Percentiles rank a stretch among this genome's conserved stretches.
These are phyloP conservation scores for Pouteria campechiana DNA, from an alignment of 179 eudicot genomes.

Conservation along the genomic window DNA sequence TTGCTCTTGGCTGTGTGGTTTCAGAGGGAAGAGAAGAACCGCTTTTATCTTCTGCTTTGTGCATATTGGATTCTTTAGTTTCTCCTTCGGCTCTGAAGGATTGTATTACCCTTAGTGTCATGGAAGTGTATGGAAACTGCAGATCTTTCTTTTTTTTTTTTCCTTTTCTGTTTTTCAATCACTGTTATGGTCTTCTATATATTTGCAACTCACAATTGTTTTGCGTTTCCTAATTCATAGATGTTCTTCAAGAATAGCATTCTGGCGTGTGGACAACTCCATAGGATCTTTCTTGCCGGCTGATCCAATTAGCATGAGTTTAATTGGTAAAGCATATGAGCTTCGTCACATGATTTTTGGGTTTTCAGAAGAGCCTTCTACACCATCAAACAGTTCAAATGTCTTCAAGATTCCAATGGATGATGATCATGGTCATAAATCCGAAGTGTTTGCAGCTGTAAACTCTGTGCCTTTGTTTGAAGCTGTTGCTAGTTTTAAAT, in stretches of 20 bases:
- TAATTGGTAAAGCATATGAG: conserved; percentile 67
- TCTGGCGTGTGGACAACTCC: conserved; percentile 95
- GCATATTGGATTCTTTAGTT: conserved; percentile 68
- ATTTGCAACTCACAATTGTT: no score
- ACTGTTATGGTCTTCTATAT: no score
- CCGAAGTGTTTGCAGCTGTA: conserved; percentile 28
- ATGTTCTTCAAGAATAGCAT: conserved; percentile 28
- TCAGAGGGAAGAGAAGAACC: conserved; percentile 68
- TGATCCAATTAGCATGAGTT: conserved; percentile 40
- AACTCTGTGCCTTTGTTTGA: conserved; percentile 48
- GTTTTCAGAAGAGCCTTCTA: conserved; percentile 24
- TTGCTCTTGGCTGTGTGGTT: conserved; percentile 95
- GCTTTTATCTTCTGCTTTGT: conserved; percentile 62
- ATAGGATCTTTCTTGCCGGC: conserved; percentile 84
- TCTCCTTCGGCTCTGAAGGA: conserved; percentile 83
- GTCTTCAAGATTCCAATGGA: conserved; percentile 14
- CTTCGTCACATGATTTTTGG: conserved; percentile 64
- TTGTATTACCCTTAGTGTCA: conserved; percentile 44
- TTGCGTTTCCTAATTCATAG: conserved; percentile 32
- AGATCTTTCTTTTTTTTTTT: not conserved
- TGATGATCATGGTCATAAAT: conserved; percentile 16
- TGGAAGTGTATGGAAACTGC: conserved; percentile 35
- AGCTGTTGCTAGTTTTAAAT: conserved; percentile 63
- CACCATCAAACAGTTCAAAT: conserved; percentile 17
- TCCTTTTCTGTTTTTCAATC: not conserved